Evolutionary conservation across 805 yeast genomes (phyloP).

Genomic region (Spencermartinsiella europaea): DNA sequence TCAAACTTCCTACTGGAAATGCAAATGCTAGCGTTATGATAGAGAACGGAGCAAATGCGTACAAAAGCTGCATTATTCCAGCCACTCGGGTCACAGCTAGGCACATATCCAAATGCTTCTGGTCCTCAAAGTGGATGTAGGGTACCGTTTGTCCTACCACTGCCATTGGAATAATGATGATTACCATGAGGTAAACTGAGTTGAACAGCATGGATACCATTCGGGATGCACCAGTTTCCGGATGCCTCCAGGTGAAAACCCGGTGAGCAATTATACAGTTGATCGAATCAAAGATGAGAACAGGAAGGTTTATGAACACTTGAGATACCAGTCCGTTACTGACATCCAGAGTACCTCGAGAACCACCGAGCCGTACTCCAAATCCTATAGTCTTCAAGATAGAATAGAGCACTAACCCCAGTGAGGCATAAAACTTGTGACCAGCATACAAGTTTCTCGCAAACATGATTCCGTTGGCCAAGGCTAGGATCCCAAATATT

Average conservation of each 20-base stretch:
- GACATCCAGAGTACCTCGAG: slow-evolving; percentile 41
- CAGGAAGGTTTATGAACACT: slow-evolving; percentile 52
- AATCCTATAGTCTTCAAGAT: slow-evolving; percentile 53
- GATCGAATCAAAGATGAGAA: slow-evolving; percentile 51
- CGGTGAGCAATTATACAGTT: slow-evolving; percentile 66
- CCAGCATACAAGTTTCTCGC: slow-evolving; percentile 46
- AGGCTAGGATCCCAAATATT: slow-evolving; percentile 43
- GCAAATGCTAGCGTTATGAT: slow-evolving; percentile 49
- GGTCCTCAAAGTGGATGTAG: slow-evolving; percentile 49
- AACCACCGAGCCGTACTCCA: slow-evolving; percentile 55
- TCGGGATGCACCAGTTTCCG: slow-evolving; percentile 52
- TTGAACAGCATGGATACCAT: slow-evolving; percentile 49
- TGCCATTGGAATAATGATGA: slow-evolving; percentile 59
- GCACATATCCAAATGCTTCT: slow-evolving; percentile 44
- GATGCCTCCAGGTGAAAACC: slow-evolving; percentile 72
- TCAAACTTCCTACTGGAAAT: slow-evolving; percentile 50
- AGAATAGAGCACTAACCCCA: slow-evolving; percentile 52
- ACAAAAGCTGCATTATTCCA: slow-evolving; percentile 42
- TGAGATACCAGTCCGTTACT: slow-evolving; percentile 52
- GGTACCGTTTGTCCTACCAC: slow-evolving; percentile 60
- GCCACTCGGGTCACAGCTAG: slow-evolving; percentile 51
- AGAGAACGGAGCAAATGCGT: slow-evolving; percentile 48
- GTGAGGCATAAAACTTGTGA: slow-evolving; percentile 55
- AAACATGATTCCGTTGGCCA: slow-evolving; percentile 46
- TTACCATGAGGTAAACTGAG: slow-evolving; percentile 46